phyloP scores from a whole-genome alignment of 495 filamentous ascomycete species.

The Trichoderma erinaceum region DNA sequence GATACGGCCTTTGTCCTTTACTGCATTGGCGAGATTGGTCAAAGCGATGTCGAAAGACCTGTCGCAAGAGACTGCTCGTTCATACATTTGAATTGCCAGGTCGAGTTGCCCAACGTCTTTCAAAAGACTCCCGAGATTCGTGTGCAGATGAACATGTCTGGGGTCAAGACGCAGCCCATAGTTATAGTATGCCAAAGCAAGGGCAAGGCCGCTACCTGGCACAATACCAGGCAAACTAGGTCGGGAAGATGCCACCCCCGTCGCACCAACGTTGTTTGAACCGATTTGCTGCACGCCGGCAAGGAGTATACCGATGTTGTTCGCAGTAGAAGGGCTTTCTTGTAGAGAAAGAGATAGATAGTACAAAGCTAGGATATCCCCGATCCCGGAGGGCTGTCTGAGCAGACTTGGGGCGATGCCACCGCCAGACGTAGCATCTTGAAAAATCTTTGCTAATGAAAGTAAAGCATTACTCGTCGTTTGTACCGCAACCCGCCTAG shows the following conservation, averaged over 20 bases:
- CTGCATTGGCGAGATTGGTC: conserved; percentile 94
- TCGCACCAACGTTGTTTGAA: conserved; percentile 25
- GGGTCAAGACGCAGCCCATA: conserved; percentile 83
- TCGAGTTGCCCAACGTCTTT: conserved; percentile 95
- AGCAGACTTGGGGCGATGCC: conserved; percentile 53
- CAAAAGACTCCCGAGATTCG: conserved; percentile 88
- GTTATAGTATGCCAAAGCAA: conserved; percentile 91
- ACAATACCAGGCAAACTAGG: conserved; percentile 69
- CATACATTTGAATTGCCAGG: conserved; percentile 94
- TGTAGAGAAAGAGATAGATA: conserved; percentile 93
- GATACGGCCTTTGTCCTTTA: conserved; percentile 92
- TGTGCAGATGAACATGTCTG: conserved; percentile 95
- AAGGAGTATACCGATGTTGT: conserved; percentile 95
- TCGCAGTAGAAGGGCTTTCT: conserved; percentile 94
- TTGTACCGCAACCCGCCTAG: conserved; percentile 75
- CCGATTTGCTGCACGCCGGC: conserved; percentile 83
- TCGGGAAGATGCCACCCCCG: not conserved
- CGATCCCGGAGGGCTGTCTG: conserved; percentile 63
- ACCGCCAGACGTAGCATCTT: conserved; percentile 91
- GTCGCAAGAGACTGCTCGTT: conserved; percentile 87
- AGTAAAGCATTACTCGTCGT: conserved; percentile 95
- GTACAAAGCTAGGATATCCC: conserved; percentile 92
- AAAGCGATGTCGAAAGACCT: conserved; percentile 92
- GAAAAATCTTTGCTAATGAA: conserved; percentile 95
- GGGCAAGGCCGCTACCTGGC: conserved; percentile 77